Base-by-base conservation (phyloP, 108 stramenopile genomes). In the Nannochloropsis gaditana region DNA sequence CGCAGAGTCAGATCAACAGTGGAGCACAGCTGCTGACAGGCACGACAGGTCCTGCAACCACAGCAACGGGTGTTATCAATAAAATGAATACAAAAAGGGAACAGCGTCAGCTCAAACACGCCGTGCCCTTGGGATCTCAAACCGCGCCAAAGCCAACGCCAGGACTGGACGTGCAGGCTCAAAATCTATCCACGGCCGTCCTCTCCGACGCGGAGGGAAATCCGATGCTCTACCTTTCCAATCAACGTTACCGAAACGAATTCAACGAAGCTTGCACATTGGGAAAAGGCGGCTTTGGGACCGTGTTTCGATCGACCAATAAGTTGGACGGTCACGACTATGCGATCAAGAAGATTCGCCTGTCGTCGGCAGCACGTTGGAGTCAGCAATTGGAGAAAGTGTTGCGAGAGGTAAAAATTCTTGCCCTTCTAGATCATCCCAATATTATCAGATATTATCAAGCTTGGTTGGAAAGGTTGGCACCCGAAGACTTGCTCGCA, bases 281-380 rank as follows among this genome's bases (percentile, higher is more conserved):
- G 19, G 92, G 92, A 8, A 90, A 90, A 84, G 91, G 91, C 82
- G 92, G 92, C 15, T 93, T 93, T 80, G 91, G 92, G 15, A 89
- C 90, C n/a, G 93, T 93, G 41, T 92, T 89, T 83, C 84, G 90
- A 21, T 92, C 92, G 42, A 81, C 82, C 44, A 89, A 86, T 80
- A 79, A 81, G 9, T 41, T 84, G 8, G 91, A 90, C 83, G 92
- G 86, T 3, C 79, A 87, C 42, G 80, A 90, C 43, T 92, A 91
- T 42, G 93, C 93, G 17, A 80, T 93, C 45, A 93, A 93, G 86
- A 89, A 90, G 50, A 92, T 93, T 43, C 44, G 85, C 79, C 83
- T 87, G 83, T 84, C 83, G 41, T 84, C 83, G 11, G 83, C 79
- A 44, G 79, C 45, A 45, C 41, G 91, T 85, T 43, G 88, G 89